Conservation (phyloP, 1,139 yeast species). For the Yamadazyma jaroonii region DNA sequence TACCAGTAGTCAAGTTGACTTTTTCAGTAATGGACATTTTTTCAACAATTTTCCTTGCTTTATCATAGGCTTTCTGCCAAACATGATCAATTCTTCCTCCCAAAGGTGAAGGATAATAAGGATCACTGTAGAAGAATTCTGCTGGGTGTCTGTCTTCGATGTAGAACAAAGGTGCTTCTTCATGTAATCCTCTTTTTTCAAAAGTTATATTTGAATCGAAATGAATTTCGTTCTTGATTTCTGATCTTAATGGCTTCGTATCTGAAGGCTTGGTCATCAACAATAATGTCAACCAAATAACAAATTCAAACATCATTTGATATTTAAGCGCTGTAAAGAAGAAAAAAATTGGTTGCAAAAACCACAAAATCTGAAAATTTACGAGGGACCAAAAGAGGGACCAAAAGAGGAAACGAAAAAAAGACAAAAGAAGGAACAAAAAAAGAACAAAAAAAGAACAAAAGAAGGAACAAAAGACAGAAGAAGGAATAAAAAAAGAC, state of each 20-base stretch:
- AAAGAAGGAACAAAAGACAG: background rate
- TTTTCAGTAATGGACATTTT: conserved; percentile 58
- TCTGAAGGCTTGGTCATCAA: background rate
- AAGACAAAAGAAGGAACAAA: background rate
- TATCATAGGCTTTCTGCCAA: conserved; percentile 58
- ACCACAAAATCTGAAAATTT: too few relatives aligned
- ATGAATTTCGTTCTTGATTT: conserved; percentile 4
- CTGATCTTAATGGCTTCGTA: conserved; percentile 1
- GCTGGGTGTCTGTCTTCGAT: conserved; percentile 26
- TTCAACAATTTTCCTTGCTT: conserved; percentile 50
- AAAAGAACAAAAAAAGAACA: too few relatives aligned
- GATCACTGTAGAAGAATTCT: conserved; percentile 25
- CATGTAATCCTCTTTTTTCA: conserved; percentile 33
- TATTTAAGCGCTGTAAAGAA: background rate
- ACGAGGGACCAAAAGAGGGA: too few relatives aligned
- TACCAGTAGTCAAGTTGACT: conserved; percentile 64
- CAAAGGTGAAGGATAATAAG: conserved; percentile 30
- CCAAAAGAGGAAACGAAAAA: background rate
- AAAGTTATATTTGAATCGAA: conserved; percentile 7
- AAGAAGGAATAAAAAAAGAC: too few relatives aligned
- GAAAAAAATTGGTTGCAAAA: conserved; percentile 4
- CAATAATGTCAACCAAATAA: conserved; percentile 1
- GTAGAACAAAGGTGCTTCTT: conserved; percentile 29
- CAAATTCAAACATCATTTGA: background rate
- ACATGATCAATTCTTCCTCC: conserved; percentile 44